These are phyloP conservation scores for Grosmannia clavigera DNA, from an alignment of 2,329 filamentous ascomycete species.

Conservation along the genomic window DNA sequence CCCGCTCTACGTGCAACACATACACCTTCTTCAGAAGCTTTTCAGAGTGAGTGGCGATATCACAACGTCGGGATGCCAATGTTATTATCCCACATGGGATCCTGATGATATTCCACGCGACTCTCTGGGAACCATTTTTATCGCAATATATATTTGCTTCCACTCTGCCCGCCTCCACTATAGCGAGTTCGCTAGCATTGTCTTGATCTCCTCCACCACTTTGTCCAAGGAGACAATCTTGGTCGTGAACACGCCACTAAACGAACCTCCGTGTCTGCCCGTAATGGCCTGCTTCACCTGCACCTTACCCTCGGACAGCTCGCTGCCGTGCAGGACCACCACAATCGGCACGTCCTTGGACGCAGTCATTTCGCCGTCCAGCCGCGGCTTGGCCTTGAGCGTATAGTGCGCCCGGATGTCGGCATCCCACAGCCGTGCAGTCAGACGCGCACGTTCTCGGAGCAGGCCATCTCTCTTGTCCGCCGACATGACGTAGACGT, in stretches of 20 bases:
- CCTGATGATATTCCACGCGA: too few species aligned
- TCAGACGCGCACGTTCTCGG: slow-evolving; percentile 71
- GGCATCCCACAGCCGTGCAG: slow-evolving; percentile 66
- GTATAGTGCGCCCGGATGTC: slow-evolving; percentile 82
- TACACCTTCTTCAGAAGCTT: neutral
- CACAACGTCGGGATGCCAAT: too few species aligned
- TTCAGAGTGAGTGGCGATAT: too few species aligned
- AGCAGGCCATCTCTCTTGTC: slow-evolving; percentile 75
- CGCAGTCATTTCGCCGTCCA: neutral
- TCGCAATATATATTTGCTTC: too few species aligned
- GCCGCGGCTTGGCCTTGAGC: slow-evolving; percentile 82
- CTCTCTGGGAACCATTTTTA: too few species aligned
- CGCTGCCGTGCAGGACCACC: neutral
- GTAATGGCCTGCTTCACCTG: neutral
- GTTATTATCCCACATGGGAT: too few species aligned
- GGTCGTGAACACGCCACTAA: neutral
- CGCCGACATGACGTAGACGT: slow-evolving; percentile 91
- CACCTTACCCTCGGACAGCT: neutral
- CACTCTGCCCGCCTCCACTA: neutral
- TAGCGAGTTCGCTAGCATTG: neutral
- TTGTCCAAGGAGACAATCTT: neutral
- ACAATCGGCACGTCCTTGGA: neutral
- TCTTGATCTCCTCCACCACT: neutral
- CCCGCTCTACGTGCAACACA: too few species aligned
- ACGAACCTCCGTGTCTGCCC: neutral